These are phyloP conservation scores for Colletotrichum sojae DNA, from an alignment of 2,329 filamentous ascomycete species.

Conservation along the genomic window DNA sequence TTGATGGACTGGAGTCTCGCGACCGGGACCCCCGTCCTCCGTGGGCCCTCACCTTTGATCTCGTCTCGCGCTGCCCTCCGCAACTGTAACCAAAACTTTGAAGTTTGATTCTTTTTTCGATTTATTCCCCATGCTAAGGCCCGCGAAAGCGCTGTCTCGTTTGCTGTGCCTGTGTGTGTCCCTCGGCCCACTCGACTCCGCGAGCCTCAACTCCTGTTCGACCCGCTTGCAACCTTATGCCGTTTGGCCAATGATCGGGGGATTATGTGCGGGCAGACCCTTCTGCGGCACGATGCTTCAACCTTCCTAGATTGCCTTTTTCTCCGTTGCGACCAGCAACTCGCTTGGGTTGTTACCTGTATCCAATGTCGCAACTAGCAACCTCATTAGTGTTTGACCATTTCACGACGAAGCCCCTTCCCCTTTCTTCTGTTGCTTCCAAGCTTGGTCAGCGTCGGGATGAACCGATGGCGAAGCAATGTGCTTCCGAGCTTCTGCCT, in stretches of 20 bases:
- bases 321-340: too few relatives aligned
- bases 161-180: background rate
- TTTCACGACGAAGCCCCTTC: background rate
- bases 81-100: slow-evolving; percentile 4
- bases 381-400: slow-evolving; percentile 28
- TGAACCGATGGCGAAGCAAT: slow-evolving; percentile 60
- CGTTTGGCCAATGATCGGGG: slow-evolving; percentile 6
- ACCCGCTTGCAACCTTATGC: slow-evolving; percentile 33
- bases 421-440: slow-evolving; percentile 30
- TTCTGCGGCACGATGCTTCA: slow-evolving; percentile 15
- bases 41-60: slow-evolving; percentile 1
- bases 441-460: slow-evolving; percentile 44
- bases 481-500: slow-evolving; percentile 59
- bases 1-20: slow-evolving; percentile 7
- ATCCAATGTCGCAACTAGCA: slow-evolving; percentile 6
- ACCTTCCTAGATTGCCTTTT: slow-evolving; percentile 2
- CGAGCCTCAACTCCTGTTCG: slow-evolving; percentile 30
- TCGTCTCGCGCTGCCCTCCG: slow-evolving; percentile 33
- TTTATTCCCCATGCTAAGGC: background rate
- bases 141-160: too few relatives aligned
- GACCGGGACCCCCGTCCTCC: slow-evolving; percentile 19
- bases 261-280: slow-evolving; percentile 1
- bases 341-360: too few relatives aligned
- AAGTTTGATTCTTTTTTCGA: background rate
- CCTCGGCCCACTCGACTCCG: background rate